phyloP scores from a whole-genome alignment of 1,284 basidiomycete species.

The Irpex sp. region DNA sequence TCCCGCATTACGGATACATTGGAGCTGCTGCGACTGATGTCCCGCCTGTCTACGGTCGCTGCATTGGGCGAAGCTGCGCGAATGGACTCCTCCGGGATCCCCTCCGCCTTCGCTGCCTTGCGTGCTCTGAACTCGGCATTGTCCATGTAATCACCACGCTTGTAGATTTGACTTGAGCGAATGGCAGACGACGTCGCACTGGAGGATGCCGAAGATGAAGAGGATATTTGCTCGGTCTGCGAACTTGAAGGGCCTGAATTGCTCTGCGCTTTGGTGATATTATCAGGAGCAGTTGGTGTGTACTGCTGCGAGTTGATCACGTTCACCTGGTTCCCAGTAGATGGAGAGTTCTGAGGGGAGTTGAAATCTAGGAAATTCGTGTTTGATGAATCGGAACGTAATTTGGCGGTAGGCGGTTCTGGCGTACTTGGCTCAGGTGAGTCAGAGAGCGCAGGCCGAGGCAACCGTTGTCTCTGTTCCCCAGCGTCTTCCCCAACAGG shows the following conservation, averaged over 20 bases:
- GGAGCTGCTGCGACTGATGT: conserved; percentile 42
- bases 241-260: background rate
- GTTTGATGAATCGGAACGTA: background rate
- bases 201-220: background rate
- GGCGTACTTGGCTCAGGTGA: background rate
- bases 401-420: background rate
- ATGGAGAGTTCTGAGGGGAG: conserved; percentile 5
- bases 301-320: conserved; percentile 1
- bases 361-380: conserved; percentile 8
- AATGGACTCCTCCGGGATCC: background rate
- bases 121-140: conserved; percentile 35
- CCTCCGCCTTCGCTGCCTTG: background rate
- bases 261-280: background rate
- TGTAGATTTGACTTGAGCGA: conserved; percentile 12
- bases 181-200: background rate
- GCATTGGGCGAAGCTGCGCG: background rate
- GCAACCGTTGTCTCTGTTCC: background rate
- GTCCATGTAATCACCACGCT: conserved; percentile 31
- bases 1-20: conserved; percentile 67
- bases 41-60: conserved; percentile 24
- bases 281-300: background rate
- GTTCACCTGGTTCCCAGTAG: background rate
- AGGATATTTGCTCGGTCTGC: background rate
- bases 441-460: background rate
- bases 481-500: background rate